These are phyloP conservation scores for Kingdonia uniflora DNA, from an alignment of 164 flowering plant genomes.

Conservation along the genomic window DNA sequence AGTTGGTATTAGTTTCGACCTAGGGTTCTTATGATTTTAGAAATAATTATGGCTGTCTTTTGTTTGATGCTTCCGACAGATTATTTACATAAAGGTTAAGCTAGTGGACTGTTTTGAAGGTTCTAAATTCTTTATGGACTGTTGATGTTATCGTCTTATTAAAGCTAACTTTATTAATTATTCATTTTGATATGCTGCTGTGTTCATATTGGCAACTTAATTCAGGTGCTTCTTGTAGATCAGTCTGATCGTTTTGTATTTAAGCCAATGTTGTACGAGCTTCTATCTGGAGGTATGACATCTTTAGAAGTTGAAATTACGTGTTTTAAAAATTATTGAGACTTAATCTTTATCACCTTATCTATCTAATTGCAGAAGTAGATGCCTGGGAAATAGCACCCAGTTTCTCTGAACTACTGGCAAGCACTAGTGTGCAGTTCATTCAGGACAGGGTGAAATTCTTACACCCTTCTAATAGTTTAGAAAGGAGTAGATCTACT, in stretches of 20 bases:
- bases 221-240: slow-evolving; percentile 84
- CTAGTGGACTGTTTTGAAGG: too few species aligned
- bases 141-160: too few species aligned
- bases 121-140: too few species aligned
- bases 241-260: slow-evolving; percentile 94
- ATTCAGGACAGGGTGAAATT: slow-evolving; percentile 65
- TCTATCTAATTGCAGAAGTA: slow-evolving; percentile 57
- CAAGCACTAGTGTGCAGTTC: slow-evolving; percentile 63
- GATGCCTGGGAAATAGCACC: slow-evolving; percentile 99
- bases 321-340: not conserved
- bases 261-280: slow-evolving; percentile 94
- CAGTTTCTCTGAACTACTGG: slow-evolving; percentile 73
- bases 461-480: slow-evolving; percentile 53
- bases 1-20: too few species aligned
- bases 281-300: slow-evolving; percentile 84
- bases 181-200: too few species aligned
- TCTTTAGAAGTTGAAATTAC: slow-evolving; percentile 1
- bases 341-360: not conserved
- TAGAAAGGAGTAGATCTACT: slow-evolving; percentile 28
- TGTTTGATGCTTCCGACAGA: too few species aligned
- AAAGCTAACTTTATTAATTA: too few species aligned
- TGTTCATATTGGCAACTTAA: slow-evolving; percentile 1
- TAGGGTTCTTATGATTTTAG: too few species aligned
- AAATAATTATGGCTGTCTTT: too few species aligned
- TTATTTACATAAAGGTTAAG: too few species aligned